Evolutionary conservation across 2,329 filamentous ascomycete species (phyloP).

Genomic region (Cadophora luteo-olivacea): DNA sequence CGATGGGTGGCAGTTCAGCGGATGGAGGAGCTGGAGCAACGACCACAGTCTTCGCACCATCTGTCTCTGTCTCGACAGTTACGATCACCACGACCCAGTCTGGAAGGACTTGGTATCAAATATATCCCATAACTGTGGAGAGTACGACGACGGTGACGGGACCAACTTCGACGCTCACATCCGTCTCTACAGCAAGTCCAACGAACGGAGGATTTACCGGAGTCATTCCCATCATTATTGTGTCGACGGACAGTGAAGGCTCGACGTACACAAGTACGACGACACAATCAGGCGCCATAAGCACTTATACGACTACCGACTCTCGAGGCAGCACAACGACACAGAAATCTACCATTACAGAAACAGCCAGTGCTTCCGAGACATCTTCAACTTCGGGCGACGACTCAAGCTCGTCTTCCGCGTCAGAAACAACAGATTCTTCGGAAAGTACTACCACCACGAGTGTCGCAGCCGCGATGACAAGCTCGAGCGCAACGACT

Average conservation of each 20-base stretch:
- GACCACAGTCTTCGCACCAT: slow-evolving; percentile 5
- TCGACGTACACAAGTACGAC: slow-evolving; percentile 20
- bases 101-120: slow-evolving; percentile 21
- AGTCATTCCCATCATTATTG: slow-evolving; percentile 15
- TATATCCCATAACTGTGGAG: slow-evolving; percentile 28
- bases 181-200: slow-evolving; percentile 10
- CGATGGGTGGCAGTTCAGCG: slow-evolving; percentile 24
- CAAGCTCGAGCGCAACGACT: slow-evolving; percentile 23
- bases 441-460: slow-evolving; percentile 25
- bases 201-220: slow-evolving; percentile 10
- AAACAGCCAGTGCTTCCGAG: slow-evolving; percentile 22
- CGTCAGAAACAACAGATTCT: background rate
- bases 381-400: slow-evolving; percentile 15
- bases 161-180: slow-evolving; percentile 22
- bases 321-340: slow-evolving; percentile 22
- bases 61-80: slow-evolving; percentile 16
- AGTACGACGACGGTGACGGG: slow-evolving; percentile 28
- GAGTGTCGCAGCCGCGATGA: slow-evolving; percentile 20
- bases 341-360: slow-evolving; percentile 11
- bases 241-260: slow-evolving; percentile 11
- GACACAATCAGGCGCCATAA: slow-evolving; percentile 11
- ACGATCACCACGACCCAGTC: slow-evolving; percentile 24
- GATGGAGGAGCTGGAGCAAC: slow-evolving; percentile 22
- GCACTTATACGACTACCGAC: slow-evolving; percentile 23
- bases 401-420: background rate